Evolutionary conservation across 2,329 filamentous ascomycete genomes (phyloP).

Genomic region (Lecanicillium sp.): DNA sequence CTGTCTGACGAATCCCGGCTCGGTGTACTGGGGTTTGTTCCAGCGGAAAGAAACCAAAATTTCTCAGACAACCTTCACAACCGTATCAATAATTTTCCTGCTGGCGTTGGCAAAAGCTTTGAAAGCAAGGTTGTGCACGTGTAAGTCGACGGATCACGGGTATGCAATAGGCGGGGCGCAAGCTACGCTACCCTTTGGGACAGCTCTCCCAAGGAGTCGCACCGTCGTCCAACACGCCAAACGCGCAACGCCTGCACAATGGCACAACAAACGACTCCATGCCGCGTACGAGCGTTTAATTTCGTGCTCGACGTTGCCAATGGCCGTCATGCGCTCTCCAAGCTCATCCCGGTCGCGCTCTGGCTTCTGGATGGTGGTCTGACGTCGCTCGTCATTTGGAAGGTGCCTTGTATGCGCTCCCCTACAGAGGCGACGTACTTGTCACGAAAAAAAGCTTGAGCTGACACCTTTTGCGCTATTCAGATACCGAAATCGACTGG

Average conservation of each 20-base stretch:
- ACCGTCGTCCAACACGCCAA: constrained; percentile 1
- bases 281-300: constrained; percentile 18
- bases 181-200: constrained; percentile 5
- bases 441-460: too few species aligned
- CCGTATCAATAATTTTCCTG: too few species aligned
- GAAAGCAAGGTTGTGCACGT: too few species aligned
- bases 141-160: background rate
- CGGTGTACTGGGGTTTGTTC: too few species aligned
- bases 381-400: constrained; percentile 68
- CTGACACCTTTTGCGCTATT: background rate
- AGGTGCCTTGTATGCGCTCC: constrained; percentile 63
- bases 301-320: constrained; percentile 35
- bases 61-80: too few species aligned
- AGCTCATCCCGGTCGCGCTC: constrained; percentile 49
- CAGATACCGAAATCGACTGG: constrained; percentile 98
- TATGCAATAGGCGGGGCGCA: constrained; percentile 18
- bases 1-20: too few species aligned
- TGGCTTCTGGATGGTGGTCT: constrained; percentile 63
- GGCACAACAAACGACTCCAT: constrained; percentile 7
- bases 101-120: too few species aligned
- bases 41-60: too few species aligned
- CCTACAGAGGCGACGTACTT: background rate
- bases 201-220: constrained; percentile 9
- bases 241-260: background rate
- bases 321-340: constrained; percentile 41